A percentile compares a stretch with the other conserved stretches of the same genome.
phyloP scores from a whole-genome alignment of 2,329 filamentous ascomycete genomes.

The Apiospora malaysiana region DNA sequence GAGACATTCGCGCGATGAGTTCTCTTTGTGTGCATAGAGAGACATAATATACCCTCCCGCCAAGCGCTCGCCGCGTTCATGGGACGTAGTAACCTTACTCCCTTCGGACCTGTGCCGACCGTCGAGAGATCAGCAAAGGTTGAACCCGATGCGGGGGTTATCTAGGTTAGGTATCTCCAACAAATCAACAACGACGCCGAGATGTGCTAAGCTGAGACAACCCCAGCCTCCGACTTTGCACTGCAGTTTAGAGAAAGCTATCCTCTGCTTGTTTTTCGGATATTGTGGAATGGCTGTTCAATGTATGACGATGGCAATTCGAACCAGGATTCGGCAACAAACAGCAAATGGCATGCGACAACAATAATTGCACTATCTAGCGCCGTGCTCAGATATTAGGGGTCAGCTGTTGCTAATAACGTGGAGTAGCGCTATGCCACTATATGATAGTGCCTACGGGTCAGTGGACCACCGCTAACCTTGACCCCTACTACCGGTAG shows the following conservation, averaged over 20 bases:
- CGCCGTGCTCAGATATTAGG: background rate
- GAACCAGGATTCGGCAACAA: background rate
- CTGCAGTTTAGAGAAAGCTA: background rate
- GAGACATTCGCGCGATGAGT: background rate
- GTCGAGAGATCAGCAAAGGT: background rate
- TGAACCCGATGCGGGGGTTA: background rate
- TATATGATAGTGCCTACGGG: background rate
- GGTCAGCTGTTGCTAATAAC: background rate
- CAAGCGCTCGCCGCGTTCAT: background rate
- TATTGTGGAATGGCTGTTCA: too few species aligned
- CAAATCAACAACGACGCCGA: background rate
- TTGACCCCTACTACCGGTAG: background rate
- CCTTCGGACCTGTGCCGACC: background rate
- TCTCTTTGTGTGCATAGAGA: background rate
- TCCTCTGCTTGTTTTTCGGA: background rate
- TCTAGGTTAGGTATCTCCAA: constrained; percentile 3
- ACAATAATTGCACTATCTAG: background rate
- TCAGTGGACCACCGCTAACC: background rate
- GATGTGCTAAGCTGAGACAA: background rate
- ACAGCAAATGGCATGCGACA: background rate
- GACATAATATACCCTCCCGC: background rate
- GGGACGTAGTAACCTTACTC: background rate
- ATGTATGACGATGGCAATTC: too few species aligned
- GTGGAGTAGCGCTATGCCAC: background rate
- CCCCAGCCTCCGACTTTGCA: background rate